Evolutionary conservation across 1,284 basidiomycete genomes (phyloP).

Genomic region (Pterula multifida): DNA sequence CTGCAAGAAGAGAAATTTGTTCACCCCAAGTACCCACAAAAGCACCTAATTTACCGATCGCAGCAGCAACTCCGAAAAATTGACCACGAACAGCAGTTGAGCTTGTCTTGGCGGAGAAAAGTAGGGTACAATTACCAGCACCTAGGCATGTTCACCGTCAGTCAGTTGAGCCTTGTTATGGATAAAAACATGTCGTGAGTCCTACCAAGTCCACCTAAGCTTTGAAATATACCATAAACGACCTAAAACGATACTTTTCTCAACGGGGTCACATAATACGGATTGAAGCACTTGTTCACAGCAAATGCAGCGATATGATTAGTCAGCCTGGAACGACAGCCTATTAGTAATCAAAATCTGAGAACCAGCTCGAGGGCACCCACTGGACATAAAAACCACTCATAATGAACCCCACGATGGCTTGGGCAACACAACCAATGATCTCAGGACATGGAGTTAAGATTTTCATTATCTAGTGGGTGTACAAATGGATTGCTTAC

Average conservation of each 20-base stretch:
- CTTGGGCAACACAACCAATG: conserved; percentile 55
- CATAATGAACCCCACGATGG: conserved; percentile 75
- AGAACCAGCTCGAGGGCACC: conserved; percentile 13
- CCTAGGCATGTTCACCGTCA: too few species aligned
- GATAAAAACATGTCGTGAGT: too few species aligned
- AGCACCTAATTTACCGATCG: conserved; percentile 83
- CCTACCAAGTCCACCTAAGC: conserved; percentile 69
- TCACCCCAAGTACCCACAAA: conserved; percentile 72
- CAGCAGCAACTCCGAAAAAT: conserved; percentile 79
- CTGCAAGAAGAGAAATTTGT: conserved; percentile 13
- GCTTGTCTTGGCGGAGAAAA: conserved; percentile 73
- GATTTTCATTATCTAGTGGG: too few species aligned
- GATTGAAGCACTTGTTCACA: conserved; percentile 27
- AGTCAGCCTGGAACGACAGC: conserved; percentile 28
- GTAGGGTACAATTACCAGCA: conserved; percentile 71
- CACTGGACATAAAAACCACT: conserved; percentile 60
- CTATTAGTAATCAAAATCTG: not conserved
- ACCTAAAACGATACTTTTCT: conserved; percentile 27
- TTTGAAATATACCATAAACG: conserved; percentile 85
- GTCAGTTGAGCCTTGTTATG: too few species aligned
- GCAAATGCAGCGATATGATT: conserved; percentile 70
- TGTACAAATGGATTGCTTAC: conserved; percentile 37
- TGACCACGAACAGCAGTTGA: conserved; percentile 82
- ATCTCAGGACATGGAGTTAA: conserved; percentile 32
- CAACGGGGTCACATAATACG: not conserved